A percentile compares a stretch with the other conserved stretches of the same genome.
phyloP scores from a whole-genome alignment of 345 rosid genomes.

The Punica granatum region DNA sequence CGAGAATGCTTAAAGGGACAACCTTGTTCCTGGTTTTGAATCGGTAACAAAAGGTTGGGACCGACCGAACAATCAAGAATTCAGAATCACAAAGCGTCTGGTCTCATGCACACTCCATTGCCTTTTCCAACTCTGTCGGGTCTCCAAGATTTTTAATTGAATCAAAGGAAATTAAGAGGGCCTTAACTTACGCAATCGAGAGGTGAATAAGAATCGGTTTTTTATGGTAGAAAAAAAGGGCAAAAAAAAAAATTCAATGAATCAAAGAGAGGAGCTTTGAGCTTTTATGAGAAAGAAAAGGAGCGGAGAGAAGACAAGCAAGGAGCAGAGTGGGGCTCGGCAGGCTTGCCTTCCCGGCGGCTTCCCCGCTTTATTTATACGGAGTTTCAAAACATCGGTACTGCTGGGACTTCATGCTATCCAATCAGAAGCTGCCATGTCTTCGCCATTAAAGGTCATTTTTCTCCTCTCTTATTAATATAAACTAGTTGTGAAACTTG shows the following conservation, averaged over 20 bases:
- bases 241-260: background rate
- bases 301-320: background rate
- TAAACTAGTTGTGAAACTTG: too few species aligned
- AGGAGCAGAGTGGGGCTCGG: background rate
- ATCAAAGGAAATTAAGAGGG: background rate
- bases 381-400: background rate
- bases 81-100: background rate
- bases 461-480: too few species aligned
- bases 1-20: background rate
- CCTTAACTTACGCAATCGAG: background rate
- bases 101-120: background rate
- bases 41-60: background rate
- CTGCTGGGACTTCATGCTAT: background rate
- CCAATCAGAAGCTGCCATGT: background rate
- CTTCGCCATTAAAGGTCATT: background rate
- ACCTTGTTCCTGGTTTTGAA: slow-evolving; percentile 4
- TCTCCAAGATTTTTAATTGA: background rate
- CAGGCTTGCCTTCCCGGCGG: slow-evolving; percentile 1
- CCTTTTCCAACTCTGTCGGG: background rate
- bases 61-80: background rate
- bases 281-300: background rate
- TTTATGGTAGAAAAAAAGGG: background rate
- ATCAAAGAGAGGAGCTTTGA: background rate
- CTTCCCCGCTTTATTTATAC: background rate
- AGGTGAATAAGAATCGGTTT: background rate